Base-by-base conservation (phyloP, 768 basidiomycete genomes). In the Suillus ampliporus region DNA sequence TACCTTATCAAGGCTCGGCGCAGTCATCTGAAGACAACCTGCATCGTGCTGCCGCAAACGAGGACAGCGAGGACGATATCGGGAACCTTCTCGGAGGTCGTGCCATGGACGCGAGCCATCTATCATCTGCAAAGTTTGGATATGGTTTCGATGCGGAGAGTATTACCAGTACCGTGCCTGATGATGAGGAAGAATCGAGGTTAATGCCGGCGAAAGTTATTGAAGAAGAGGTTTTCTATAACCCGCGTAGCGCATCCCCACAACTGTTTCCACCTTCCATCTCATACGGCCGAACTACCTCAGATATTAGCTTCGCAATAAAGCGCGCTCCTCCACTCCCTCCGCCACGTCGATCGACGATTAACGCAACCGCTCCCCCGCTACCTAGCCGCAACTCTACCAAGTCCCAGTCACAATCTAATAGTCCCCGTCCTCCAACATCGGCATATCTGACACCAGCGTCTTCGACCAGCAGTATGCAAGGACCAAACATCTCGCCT, bases 311-410 rank as follows among this genome's bases (percentile, higher is more conserved):
- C 38, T 44, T 58, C 58, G 19, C 65, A 58, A 68, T 65, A 63
- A 88, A 84, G 72, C 83, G 83, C 64, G 78, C 79, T 0, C 86
- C 89, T 0, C 89, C 89, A 0, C 88, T 87, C 0, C 90, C 89
- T 0, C 90, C 89, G 0, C 89, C 87, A 17, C 81, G 87, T 10
- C 82, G 86, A 19, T 69, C 77, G 17, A 69, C 77, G 23, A 74
- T 75, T 38, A 71, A 64, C 26, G 61, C 73, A 6, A 65, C 71
- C 0, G 64, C 75, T n/a, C 80, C 79, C 34, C 83, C 85, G 21
- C 79, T 87, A 58, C 85, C 88, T 7, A 80, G 83, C 48, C 78
- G 84, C 23, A 72, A 71, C 28, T 72, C 76, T 38, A 44, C 62
- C 14, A 48, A 62, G 53, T 67, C 54, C 43, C 61, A 69, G 28